Conservation (phyloP, 495 filamentous ascomycete genomes). For the Ramalina intermedia region DNA sequence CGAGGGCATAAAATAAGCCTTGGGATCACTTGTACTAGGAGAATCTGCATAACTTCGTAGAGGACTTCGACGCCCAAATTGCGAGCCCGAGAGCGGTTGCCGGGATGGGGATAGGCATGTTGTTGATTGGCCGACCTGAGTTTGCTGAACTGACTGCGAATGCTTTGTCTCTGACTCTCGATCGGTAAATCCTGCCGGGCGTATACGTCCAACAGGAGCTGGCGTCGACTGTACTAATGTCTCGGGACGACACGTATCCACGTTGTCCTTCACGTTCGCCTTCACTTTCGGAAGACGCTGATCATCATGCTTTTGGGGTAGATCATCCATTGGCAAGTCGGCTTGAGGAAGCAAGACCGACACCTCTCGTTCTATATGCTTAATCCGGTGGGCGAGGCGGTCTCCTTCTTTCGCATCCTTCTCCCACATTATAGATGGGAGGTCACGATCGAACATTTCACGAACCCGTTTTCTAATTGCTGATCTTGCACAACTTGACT, state of each 20-base stretch:
- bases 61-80: constrained; percentile 1
- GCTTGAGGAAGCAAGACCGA: constrained; percentile 3
- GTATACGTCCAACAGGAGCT: neutral
- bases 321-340: neutral
- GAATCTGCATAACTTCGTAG: constrained; percentile 10
- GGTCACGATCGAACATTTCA: constrained; percentile 7
- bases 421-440: neutral
- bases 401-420: constrained; percentile 5
- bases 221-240: constrained; percentile 16
- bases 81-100: neutral
- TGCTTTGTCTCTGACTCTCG: neutral
- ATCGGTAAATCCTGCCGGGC: neutral
- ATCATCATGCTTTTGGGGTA: neutral
- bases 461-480: constrained; percentile 9
- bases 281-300: neutral
- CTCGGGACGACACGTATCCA: neutral
- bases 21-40: constrained; percentile 5
- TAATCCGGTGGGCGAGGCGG: constrained; percentile 1
- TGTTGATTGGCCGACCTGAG: constrained; percentile 2
- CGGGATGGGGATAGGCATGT: constrained; percentile 4
- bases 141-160: constrained; percentile 16
- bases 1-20: constrained; percentile 13
- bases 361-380: constrained; percentile 10
- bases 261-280: neutral
- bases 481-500: constrained; percentile 4